Evolutionary conservation across 352 stramenopile genomes (phyloP).

Genomic region (Ophiocytium majus): DNA sequence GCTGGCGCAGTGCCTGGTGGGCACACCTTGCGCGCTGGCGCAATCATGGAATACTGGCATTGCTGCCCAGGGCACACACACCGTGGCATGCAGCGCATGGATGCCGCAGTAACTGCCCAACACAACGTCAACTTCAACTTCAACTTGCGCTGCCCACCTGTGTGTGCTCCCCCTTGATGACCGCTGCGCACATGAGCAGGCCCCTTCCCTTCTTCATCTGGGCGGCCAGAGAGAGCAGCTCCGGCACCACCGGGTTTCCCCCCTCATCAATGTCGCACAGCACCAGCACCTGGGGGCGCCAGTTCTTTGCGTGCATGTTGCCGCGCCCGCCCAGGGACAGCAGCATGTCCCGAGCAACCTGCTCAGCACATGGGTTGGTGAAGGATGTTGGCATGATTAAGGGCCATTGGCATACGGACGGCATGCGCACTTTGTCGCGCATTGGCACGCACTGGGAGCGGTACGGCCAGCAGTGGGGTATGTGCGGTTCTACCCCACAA

Average conservation of each 20-base stretch:
- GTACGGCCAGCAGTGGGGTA: no score
- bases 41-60: no score
- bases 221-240: constrained; percentile 61
- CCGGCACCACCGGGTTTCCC: constrained; percentile 61
- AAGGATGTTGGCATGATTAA: no score
- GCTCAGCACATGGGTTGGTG: no score
- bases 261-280: constrained; percentile 63
- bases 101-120: no score
- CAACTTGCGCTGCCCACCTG: constrained; percentile 46
- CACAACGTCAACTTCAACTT: no score
- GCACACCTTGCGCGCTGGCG: constrained; percentile 16
- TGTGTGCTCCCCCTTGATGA: constrained; percentile 56
- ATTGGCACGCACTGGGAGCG: no score
- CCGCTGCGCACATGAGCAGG: constrained; percentile 60
- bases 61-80: no score
- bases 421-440: no score
- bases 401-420: no score
- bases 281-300: constrained; percentile 63
- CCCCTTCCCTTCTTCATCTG: constrained; percentile 68
- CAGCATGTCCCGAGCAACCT: constrained; percentile 58
- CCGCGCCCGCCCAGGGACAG: constrained; percentile 54
- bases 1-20: constrained; percentile 27
- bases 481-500: no score
- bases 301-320: constrained; percentile 69
- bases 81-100: no score